A percentile compares a stretch with the other conserved stretches of the same genome.
Evolutionary conservation across 805 yeast species (phyloP).

Genomic region (Ogataea methanolica): DNA sequence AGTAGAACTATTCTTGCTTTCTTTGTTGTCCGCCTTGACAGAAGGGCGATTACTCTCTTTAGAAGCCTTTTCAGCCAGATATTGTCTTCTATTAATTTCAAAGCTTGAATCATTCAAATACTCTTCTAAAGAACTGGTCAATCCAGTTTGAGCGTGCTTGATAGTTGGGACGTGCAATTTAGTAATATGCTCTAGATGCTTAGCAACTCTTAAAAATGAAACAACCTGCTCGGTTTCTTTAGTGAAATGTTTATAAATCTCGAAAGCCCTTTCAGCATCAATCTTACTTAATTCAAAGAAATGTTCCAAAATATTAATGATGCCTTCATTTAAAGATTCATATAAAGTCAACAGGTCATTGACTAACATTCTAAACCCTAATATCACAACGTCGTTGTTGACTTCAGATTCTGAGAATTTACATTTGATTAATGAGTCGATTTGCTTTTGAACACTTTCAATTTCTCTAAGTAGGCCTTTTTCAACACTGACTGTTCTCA

Average conservation of each 20-base stretch:
- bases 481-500: slow-evolving; percentile 61
- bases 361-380: slow-evolving; percentile 85
- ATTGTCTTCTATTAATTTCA: slow-evolving; percentile 74
- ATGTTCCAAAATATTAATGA: slow-evolving; percentile 87
- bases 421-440: slow-evolving; percentile 69
- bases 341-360: slow-evolving; percentile 82
- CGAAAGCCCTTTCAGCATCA: slow-evolving; percentile 85
- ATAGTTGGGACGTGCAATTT: slow-evolving; percentile 92
- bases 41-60: slow-evolving; percentile 20
- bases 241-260: slow-evolving; percentile 80
- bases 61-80: slow-evolving; percentile 59
- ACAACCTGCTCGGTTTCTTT: slow-evolving; percentile 84
- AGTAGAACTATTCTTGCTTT: slow-evolving; percentile 12
- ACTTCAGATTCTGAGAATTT: slow-evolving; percentile 75
- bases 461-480: slow-evolving; percentile 81
- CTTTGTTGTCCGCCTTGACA: slow-evolving; percentile 5
- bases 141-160: slow-evolving; percentile 94
- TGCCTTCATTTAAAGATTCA: slow-evolving; percentile 92
- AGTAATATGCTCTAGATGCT: slow-evolving; percentile 80
- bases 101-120: slow-evolving; percentile 84
- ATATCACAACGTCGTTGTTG: slow-evolving; percentile 76
- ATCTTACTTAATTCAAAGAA: slow-evolving; percentile 85
- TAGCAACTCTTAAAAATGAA: slow-evolving; percentile 81
- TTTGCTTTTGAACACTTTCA: slow-evolving; percentile 80
- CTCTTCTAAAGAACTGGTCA: slow-evolving; percentile 81